phyloP scores from a whole-genome alignment of 2,329 filamentous ascomycete genomes.

The Chrysoporthe austroafricana region DNA sequence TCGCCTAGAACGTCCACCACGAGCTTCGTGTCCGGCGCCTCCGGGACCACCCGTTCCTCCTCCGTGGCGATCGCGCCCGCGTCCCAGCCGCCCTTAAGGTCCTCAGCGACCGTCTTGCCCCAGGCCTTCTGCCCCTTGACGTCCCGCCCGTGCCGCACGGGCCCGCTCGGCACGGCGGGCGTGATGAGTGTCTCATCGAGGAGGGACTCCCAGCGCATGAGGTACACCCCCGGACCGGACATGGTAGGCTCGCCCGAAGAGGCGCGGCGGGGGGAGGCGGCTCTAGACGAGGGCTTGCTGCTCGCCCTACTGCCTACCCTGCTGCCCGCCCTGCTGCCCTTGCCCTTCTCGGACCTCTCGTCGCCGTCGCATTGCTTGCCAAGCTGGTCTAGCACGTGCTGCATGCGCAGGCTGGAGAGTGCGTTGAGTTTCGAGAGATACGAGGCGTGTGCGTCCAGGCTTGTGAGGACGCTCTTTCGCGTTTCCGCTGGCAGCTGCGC shows the following conservation, averaged over 20 bases:
- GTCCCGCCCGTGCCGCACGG: slow-evolving; percentile 57
- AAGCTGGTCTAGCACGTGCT: slow-evolving; percentile 24
- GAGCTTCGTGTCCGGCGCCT: slow-evolving; percentile 17
- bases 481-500: slow-evolving; percentile 50
- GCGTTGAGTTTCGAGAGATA: slow-evolving; percentile 62
- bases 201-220: slow-evolving; percentile 72
- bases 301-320: slow-evolving; percentile 1
- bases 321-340: not conserved
- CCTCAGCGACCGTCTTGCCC: slow-evolving; percentile 47
- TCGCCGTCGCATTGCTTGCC: not conserved
- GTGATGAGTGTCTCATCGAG: slow-evolving; percentile 73
- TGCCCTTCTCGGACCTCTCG: slow-evolving; percentile 5
- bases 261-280: slow-evolving; percentile 4
- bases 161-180: slow-evolving; percentile 56
- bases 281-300: slow-evolving; percentile 29
- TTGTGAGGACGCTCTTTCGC: slow-evolving; percentile 49
- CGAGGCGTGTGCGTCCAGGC: slow-evolving; percentile 62
- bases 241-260: slow-evolving; percentile 39
- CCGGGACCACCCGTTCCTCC: slow-evolving; percentile 21
- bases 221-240: slow-evolving; percentile 72
- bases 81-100: slow-evolving; percentile 30
- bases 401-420: slow-evolving; percentile 53
- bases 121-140: slow-evolving; percentile 48
- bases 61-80: slow-evolving; percentile 19
- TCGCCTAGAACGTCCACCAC: slow-evolving; percentile 24